Evolutionary conservation across 345 rosid species (phyloP), one percentile per base, ranked within the genome.

Genomic region (Turritis glabra): DNA sequence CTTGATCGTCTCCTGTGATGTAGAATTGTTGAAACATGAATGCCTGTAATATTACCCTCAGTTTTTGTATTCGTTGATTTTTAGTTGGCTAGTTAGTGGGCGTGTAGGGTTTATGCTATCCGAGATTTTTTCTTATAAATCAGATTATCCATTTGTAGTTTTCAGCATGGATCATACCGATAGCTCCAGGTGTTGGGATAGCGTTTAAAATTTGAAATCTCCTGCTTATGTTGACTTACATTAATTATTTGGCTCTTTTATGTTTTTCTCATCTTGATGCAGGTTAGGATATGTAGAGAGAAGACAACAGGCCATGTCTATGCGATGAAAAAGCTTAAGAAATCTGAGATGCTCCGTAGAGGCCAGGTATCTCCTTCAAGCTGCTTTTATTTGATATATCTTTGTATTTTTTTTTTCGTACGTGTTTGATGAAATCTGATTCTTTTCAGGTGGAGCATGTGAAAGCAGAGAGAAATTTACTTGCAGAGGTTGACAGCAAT

Each of bases 401-500:
- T 46, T 44, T n/a, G 5, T n/a, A n/a, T 35, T 52, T 68, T 67
- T 72, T 29, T 21, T 1, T 26, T 11, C 6, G 4, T 23, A 14
- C 7, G 8, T 50, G 32, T 55, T 56, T 46, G 8, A 62, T 76
- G 73, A 60, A 75, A 78, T 37, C 44, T 72, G 64, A 58, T 84
- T 2, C 23, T 15, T 64, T 72, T 64, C 83, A 94, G 97, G 99
- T 95, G 74, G 99, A 95, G 74, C 99, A 95, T 85, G 99, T 95
- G 71, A 95, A 87, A 85, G 98, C 99, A 70, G 99, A 95, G 82
- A 84, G 99, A 76, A 95, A 95, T 84, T 81, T 95, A 73, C 97
- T 94, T 74, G 97, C 99, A 21, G 98, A 94, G 81, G 98, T 94
- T 77, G 98, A 91, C 67, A 93, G 98, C 83, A 93, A 88, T 72